Conservation (phyloP, 2,329 filamentous ascomycete species). For the Nemania diffusa region DNA sequence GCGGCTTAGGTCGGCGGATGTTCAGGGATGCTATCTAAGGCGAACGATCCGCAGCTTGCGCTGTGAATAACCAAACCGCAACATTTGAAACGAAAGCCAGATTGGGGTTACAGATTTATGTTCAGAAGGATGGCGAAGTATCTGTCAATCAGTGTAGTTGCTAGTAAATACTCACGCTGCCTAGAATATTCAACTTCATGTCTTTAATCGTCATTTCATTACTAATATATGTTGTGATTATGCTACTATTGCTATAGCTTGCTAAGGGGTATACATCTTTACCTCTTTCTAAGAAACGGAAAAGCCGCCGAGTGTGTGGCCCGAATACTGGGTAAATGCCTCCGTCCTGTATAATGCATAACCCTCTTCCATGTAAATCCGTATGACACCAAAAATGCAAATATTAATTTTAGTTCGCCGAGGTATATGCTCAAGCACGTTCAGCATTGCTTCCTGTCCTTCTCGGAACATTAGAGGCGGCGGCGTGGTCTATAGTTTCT, state of each 20-base stretch:
- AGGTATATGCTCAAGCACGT: slow-evolving; percentile 32
- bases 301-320: background rate
- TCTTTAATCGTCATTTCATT: slow-evolving; percentile 11
- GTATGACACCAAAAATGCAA: slow-evolving; percentile 25
- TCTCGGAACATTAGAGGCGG: slow-evolving; percentile 50
- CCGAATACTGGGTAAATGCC: background rate
- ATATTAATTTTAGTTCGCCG: background rate
- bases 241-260: background rate
- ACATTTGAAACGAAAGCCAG: background rate
- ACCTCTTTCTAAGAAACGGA: background rate
- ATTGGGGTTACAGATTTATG: background rate
- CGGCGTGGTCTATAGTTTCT: slow-evolving; percentile 49
- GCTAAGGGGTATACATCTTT: background rate
- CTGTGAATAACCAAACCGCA: background rate
- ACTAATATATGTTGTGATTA: background rate
- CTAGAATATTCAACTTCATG: background rate
- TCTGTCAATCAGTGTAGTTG: background rate
- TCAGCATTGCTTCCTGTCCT: slow-evolving; percentile 44
- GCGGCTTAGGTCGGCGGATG: no score
- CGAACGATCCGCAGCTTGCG: background rate
- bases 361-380: slow-evolving; percentile 6
- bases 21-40: no score
- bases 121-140: background rate
- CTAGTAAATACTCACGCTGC: background rate
- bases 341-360: slow-evolving; percentile 11